These are phyloP conservation scores for Boletus pseudopeckii DNA, from an alignment of 768 basidiomycete genomes.

Conservation along the genomic window DNA sequence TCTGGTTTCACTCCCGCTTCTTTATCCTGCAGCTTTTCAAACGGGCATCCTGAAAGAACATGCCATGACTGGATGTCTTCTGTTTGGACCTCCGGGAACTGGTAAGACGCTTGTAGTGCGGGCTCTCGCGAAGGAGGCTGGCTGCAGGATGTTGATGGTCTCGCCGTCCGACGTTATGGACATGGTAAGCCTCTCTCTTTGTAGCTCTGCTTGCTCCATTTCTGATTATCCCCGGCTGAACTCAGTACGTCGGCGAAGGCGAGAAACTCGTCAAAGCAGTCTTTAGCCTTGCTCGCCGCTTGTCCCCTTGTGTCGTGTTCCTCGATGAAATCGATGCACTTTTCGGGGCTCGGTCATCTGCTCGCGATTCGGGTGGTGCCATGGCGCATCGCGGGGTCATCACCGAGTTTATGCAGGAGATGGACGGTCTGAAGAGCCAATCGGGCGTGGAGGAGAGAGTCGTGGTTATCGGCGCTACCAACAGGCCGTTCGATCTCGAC, in stretches of 20 bases:
- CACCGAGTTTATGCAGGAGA: conserved; percentile 94
- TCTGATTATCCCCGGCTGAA: conserved; percentile 4
- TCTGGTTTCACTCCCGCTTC: conserved; percentile 82
- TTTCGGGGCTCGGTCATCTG: conserved; percentile 80
- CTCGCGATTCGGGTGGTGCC: conserved; percentile 71
- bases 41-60: conserved; percentile 89
- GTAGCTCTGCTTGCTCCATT: background rate
- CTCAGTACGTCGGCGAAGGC: conserved; percentile 82
- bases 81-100: conserved; percentile 92
- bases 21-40: conserved; percentile 84
- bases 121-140: conserved; percentile 90
- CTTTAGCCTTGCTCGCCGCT: conserved; percentile 78
- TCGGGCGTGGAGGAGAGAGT: conserved; percentile 63
- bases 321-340: conserved; percentile 93
- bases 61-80: conserved; percentile 83
- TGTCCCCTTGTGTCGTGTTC: conserved; percentile 92
- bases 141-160: conserved; percentile 87
- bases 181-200: conserved; percentile 55
- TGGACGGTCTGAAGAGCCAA: conserved; percentile 82
- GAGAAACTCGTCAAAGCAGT: conserved; percentile 88
- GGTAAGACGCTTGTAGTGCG: conserved; percentile 89
- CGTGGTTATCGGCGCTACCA: conserved; percentile 92
- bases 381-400: conserved; percentile 85
- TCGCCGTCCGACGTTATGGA: conserved; percentile 95
- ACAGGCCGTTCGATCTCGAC: conserved; percentile 85